Conservation (phyloP, 2,329 filamentous ascomycete species). For the Sclerotinia nivalis region DNA sequence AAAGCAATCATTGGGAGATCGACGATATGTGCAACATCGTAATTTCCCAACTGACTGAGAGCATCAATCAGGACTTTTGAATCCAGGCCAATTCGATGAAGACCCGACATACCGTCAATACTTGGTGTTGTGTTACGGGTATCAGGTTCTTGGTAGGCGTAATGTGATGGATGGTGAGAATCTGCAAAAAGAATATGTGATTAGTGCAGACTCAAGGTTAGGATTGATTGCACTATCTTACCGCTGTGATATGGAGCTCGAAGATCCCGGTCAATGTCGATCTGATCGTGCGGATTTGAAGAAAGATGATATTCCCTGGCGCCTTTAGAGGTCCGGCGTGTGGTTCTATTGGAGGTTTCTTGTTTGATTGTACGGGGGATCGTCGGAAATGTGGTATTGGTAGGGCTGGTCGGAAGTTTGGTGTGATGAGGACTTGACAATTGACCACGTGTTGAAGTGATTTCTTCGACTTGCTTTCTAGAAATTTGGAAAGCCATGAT, state of each 20-base stretch:
- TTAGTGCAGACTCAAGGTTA: neutral
- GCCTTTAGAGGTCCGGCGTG: neutral
- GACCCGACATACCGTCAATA: neutral
- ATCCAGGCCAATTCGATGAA: conserved; percentile 46
- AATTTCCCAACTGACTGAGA: conserved; percentile 66
- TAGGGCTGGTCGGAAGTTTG: neutral
- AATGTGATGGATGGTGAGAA: neutral
- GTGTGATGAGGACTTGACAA: neutral
- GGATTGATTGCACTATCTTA: neutral
- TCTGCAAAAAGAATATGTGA: neutral
- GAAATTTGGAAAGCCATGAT: neutral
- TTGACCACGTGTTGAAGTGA: neutral
- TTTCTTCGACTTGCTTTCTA: neutral
- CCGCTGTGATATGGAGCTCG: neutral
- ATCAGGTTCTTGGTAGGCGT: neutral
- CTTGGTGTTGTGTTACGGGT: neutral
- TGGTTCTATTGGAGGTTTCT: neutral
- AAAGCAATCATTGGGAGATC: conserved; percentile 78
- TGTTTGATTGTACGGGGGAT: neutral
- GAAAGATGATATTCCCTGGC: neutral
- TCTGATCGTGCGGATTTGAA: neutral
- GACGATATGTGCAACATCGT: conserved; percentile 68
- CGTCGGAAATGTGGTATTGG: neutral
- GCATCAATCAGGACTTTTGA: conserved; percentile 66
- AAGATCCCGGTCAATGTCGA: neutral